Evolutionary conservation across 352 stramenopile genomes (phyloP).

Genomic region (Globisporangium polare): DNA sequence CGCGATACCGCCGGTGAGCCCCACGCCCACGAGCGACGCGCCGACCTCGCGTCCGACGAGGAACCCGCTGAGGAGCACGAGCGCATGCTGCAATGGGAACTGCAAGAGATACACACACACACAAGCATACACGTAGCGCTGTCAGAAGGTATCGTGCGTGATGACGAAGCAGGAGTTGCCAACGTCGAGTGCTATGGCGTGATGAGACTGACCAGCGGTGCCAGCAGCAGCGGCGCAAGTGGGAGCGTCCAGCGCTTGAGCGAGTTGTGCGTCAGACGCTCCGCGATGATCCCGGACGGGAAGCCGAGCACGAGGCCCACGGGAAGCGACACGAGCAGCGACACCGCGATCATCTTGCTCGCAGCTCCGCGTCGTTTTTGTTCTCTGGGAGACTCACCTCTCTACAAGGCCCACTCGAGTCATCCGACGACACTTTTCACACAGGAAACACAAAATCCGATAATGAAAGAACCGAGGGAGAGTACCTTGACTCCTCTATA

Average conservation of each 20-base stretch:
- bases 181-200: background rate
- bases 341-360: constrained; percentile 13
- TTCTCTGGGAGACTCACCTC: no score
- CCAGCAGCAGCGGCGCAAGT: constrained; percentile 33
- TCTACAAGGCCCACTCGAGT: no score
- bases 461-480: no score
- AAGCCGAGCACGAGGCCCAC: constrained; percentile 41
- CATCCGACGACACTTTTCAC: no score
- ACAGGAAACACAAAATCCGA: no score
- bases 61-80: constrained; percentile 22
- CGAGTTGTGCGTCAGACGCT: constrained; percentile 37
- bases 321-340: constrained; percentile 33
- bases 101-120: constrained; percentile 10
- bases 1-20: constrained; percentile 80
- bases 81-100: constrained; percentile 33
- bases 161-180: background rate
- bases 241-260: constrained; percentile 38
- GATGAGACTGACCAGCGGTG: constrained; percentile 33
- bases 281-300: constrained; percentile 47
- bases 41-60: constrained; percentile 43
- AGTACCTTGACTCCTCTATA: no score
- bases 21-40: constrained; percentile 62
- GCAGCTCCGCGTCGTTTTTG: no score
- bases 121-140: background rate
- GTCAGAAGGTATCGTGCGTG: background rate